Percentiles rank a stretch among this genome's conserved stretches.
Conservation (phyloP, 2,329 filamentous ascomycete genomes). For the Phyllosticta paracitricarpa region DNA sequence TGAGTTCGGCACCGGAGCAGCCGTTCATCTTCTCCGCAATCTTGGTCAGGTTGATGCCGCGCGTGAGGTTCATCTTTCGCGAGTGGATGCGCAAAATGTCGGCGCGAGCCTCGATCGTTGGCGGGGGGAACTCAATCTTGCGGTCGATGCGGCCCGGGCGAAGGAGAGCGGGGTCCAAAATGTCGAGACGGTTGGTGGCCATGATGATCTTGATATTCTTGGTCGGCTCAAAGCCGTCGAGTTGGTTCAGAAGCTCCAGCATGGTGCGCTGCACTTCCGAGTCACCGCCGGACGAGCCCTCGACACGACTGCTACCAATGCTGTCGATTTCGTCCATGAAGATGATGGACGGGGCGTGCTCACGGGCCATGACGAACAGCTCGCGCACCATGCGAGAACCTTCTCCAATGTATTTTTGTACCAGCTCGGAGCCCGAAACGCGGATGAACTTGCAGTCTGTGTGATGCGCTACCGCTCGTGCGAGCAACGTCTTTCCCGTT, state of each 20-base stretch:
- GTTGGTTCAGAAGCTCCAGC: conserved; percentile 94
- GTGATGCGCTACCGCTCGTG: conserved; percentile 92
- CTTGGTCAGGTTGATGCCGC: conserved; percentile 95
- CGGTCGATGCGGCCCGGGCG: conserved; percentile 96
- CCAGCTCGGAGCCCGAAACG: conserved; percentile 88
- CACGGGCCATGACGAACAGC: conserved; percentile 96
- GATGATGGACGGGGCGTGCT: conserved; percentile 96
- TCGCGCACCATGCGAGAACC: conserved; percentile 97
- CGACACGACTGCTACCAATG: conserved; percentile 93
- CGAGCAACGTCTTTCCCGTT: conserved; percentile 92
- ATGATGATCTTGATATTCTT: conserved; percentile 99
- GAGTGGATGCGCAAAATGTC: conserved; percentile 98
- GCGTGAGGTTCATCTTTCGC: conserved; percentile 95
- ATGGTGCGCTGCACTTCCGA: conserved; percentile 98
- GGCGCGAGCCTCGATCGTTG: conserved; percentile 88
- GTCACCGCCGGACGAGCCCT: conserved; percentile 89
- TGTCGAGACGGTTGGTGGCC: conserved; percentile 97
- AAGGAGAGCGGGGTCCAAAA: conserved; percentile 87
- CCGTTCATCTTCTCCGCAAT: conserved; percentile 99
- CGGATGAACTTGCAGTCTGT: conserved; percentile 99
- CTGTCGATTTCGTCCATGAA: conserved; percentile 99
- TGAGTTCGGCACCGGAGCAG: conserved; percentile 92
- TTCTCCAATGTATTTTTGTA: conserved; percentile 99
- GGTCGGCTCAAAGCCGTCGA: conserved; percentile 96
- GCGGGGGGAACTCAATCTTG: conserved; percentile 98